phyloP scores from a whole-genome alignment of 225 moss, liverwort and hornwort species.

The Marchantia paleacea region DNA sequence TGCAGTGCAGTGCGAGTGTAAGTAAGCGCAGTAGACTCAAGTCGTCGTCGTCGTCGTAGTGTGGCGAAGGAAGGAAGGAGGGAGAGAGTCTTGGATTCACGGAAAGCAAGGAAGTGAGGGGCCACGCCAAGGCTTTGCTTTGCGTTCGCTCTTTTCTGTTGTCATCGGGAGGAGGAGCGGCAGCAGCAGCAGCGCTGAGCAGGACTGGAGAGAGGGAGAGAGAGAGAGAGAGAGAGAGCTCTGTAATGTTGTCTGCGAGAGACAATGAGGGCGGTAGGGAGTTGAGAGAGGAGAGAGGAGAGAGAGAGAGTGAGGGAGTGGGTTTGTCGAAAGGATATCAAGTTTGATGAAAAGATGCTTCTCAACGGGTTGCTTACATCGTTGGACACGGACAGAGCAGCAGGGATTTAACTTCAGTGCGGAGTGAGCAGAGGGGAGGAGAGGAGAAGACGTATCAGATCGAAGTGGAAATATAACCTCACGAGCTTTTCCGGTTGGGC shows the following conservation, averaged over 20 bases:
- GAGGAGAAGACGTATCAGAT: slow-evolving; percentile 4
- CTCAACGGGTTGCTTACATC: neutral
- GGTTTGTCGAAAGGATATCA: neutral
- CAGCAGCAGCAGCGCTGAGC: neutral
- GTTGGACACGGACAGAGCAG: neutral
- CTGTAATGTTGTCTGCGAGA: neutral
- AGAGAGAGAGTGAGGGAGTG: neutral
- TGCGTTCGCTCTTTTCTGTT: neutral
- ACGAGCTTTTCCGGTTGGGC: neutral
- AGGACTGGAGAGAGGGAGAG: too few relatives aligned
- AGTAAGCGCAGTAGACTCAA: too few relatives aligned
- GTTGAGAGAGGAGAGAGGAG: neutral
- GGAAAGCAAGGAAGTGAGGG: neutral
- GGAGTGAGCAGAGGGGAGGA: neutral
- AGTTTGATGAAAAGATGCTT: neutral
- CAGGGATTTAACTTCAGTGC: neutral
- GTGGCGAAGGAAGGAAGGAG: neutral
- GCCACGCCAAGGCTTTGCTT: neutral
- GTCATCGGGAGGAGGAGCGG: neutral
- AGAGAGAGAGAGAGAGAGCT: neutral
- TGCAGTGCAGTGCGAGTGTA: too few relatives aligned
- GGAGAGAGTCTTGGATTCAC: neutral
- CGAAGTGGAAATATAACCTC: neutral
- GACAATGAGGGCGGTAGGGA: neutral
- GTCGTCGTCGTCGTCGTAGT: neutral